Evolutionary conservation across 495 filamentous ascomycete genomes (phyloP).

Genomic region (Aspergillus saccharolyticus): DNA sequence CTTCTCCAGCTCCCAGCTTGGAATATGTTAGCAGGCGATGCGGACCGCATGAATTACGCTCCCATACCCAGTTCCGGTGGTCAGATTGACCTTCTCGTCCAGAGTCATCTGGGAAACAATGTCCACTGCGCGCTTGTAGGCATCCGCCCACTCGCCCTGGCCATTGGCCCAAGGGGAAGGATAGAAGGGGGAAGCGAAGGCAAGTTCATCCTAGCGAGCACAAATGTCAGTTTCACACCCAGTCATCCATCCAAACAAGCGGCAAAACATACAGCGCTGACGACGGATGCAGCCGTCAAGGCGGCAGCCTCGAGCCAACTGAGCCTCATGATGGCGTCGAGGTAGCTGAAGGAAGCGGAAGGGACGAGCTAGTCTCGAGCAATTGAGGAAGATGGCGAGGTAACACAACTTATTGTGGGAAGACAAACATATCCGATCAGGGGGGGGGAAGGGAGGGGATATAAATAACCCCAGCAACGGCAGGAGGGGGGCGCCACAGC

Average conservation of each 20-base stretch:
- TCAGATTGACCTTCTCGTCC: slow-evolving; percentile 88
- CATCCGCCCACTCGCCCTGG: slow-evolving; percentile 69
- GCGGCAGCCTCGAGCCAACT: slow-evolving; percentile 33
- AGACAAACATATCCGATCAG: background rate
- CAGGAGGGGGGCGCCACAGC: background rate
- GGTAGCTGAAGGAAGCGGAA: slow-evolving; percentile 4
- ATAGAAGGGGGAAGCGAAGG: slow-evolving; percentile 62
- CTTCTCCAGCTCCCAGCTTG: slow-evolving; percentile 66
- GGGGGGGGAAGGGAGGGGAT: background rate
- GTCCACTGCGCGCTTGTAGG: slow-evolving; percentile 67
- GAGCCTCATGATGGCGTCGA: slow-evolving; percentile 34
- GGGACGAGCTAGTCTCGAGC: background rate
- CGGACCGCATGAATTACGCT: background rate
- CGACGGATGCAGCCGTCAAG: slow-evolving; percentile 34
- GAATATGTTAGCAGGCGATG: background rate
- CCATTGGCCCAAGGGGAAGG: slow-evolving; percentile 77
- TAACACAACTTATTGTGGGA: background rate
- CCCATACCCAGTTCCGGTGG: slow-evolving; percentile 70
- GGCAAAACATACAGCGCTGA: slow-evolving; percentile 30
- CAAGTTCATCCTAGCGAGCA: slow-evolving; percentile 26
- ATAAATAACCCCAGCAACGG: background rate
- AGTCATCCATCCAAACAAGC: background rate
- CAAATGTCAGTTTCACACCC: background rate
- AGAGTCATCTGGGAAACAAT: slow-evolving; percentile 83
- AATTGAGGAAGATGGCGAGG: background rate